Base-by-base conservation (phyloP, 371 early-diverging fungal genomes). In the Mortierella sp. region DNA sequence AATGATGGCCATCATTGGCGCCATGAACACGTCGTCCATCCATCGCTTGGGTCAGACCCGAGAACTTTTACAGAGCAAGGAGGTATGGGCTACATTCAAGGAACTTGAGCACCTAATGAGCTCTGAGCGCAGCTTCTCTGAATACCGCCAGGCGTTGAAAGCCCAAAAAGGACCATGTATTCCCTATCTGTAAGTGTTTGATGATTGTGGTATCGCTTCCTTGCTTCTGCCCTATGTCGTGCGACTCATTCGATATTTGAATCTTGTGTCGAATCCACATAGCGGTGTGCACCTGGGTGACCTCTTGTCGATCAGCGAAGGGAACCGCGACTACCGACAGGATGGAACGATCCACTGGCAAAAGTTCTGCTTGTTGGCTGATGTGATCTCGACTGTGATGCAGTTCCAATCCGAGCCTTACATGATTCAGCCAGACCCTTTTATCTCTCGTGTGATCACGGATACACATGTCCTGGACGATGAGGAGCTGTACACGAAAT, bases 1-100 rank as follows among this genome's bases (percentile, higher is more conserved):
- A 0, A 61, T 87, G n/a, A 91, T 91, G 91, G 91, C 93, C 14
- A 76, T 92, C 28, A 71, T 92, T 55, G 90, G 90, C 5, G 93
- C 91, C 2, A 80, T 92, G 60, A 91, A 90, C 57, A 88, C 84
- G 51, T 89, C 91, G 0, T 71, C 90, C 1, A 86, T 90, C 23
- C 69, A 83, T 7, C 74, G 91, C 13, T 63, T 90, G 34, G 81
- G 82, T 28, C 87, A 87, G 26, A 90, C 92, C 9, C 81, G 88
- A 2, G 86, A 85, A 31, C 78, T 78, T 21, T 56, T 89, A 45
- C 60, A 67, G 31, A 27, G 63, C n/a, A 89, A 85, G 50, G 85
- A 83, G 42, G 71, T 84, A 2, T 84, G 83, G 74, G 81, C 82
- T 27, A 82, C 84, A 28, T 83, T 84, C 57, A 86, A 87, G 38